Percentiles rank a stretch among this genome's conserved stretches.
Conservation (phyloP, 2,329 filamentous ascomycete genomes). For the Talaromyces sp. region DNA sequence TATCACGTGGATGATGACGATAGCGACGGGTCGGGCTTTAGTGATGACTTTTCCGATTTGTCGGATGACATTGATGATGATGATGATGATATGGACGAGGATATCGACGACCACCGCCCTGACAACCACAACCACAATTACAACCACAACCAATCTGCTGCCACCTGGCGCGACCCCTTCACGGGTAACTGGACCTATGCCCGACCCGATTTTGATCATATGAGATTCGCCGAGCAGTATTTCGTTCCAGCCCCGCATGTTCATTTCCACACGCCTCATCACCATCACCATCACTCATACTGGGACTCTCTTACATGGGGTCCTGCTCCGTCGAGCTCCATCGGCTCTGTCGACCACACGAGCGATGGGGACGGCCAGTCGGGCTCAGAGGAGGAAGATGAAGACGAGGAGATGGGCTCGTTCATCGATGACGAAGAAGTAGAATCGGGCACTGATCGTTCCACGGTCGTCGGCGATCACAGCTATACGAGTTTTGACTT, state of each 20-base stretch:
- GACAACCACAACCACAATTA: slow-evolving; percentile 1
- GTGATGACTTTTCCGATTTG: slow-evolving; percentile 36
- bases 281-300: slow-evolving; percentile 1
- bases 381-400: slow-evolving; percentile 13
- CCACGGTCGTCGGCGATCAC: slow-evolving; percentile 27
- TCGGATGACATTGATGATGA: slow-evolving; percentile 34
- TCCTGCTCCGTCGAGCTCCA: not conserved
- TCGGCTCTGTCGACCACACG: not conserved
- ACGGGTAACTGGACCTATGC: not conserved
- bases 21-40: slow-evolving; percentile 30
- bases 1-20: slow-evolving; percentile 44
- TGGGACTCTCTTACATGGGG: not conserved
- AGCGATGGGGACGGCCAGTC: not conserved
- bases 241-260: not conserved
- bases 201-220: not conserved
- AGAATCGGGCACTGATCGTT: slow-evolving; percentile 27
- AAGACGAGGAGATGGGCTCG: slow-evolving; percentile 14
- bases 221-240: not conserved
- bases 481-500: slow-evolving; percentile 5
- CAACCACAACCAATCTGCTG: not conserved
- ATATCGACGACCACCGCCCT: slow-evolving; percentile 11
- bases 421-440: slow-evolving; percentile 15
- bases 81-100: slow-evolving; percentile 23
- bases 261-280: not conserved
- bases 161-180: not conserved